A percentile compares a stretch with the other conserved stretches of the same genome.
phyloP scores from a whole-genome alignment of 2,329 filamentous ascomycete species.

The Cercospora citrullina region DNA sequence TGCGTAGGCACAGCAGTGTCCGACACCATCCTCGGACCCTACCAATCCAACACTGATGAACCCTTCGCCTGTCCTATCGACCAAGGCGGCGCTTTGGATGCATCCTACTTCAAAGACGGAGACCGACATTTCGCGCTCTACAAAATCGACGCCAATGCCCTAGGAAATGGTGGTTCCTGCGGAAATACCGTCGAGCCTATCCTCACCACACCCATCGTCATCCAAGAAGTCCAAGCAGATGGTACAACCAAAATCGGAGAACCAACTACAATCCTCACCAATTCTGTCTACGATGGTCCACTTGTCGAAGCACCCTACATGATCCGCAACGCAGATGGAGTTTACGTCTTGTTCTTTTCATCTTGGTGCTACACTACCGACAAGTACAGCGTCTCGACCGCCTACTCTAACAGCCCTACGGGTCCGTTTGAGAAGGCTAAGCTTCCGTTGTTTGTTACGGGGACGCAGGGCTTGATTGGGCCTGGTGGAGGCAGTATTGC shows the following conservation, averaged over 20 bases:
- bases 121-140: slow-evolving; percentile 32
- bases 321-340: slow-evolving; percentile 24
- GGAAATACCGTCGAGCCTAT: slow-evolving; percentile 30
- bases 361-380: slow-evolving; percentile 31
- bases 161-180: slow-evolving; percentile 33
- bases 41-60: slow-evolving; percentile 24
- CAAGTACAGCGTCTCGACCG: slow-evolving; percentile 21
- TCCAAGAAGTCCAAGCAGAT: slow-evolving; percentile 32
- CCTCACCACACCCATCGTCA: slow-evolving; percentile 31
- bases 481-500: slow-evolving; percentile 21
- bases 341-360: slow-evolving; percentile 34
- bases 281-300: slow-evolving; percentile 30
- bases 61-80: slow-evolving; percentile 32
- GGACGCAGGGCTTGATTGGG: slow-evolving; percentile 32
- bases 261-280: slow-evolving; percentile 27
- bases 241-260: slow-evolving; percentile 30
- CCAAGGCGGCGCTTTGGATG: slow-evolving; percentile 35
- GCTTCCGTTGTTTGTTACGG: slow-evolving; percentile 20
- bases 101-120: slow-evolving; percentile 32
- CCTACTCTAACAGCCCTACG: slow-evolving; percentile 15
- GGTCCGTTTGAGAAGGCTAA: slow-evolving; percentile 19
- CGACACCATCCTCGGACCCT: slow-evolving; percentile 31
- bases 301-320: slow-evolving; percentile 35
- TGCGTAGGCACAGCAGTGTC: slow-evolving; percentile 34
- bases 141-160: slow-evolving; percentile 35